Evolutionary conservation across 768 basidiomycete genomes (phyloP), one percentile per base, ranked within the genome.

Genomic region (Panaeolus papilionaceus): DNA sequence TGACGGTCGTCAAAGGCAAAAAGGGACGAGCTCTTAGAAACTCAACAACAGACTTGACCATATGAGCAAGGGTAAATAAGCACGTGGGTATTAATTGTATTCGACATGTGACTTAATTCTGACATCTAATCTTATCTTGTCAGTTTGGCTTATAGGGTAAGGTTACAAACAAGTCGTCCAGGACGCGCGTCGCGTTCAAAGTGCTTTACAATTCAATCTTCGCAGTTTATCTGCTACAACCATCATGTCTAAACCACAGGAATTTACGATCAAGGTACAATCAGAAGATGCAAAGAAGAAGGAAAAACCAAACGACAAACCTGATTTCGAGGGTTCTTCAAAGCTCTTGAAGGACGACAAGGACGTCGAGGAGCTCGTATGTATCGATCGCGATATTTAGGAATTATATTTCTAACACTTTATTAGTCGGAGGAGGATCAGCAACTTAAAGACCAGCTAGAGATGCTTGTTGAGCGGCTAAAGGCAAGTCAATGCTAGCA

Each of bases 401-500:
- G 65, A 28, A 40, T 62, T 45, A 39, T 51, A 44, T 2, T 40
- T n/a, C 64, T 70, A 63, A 72, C 64, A 65, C 62, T 61, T 28
- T 33, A 61, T 61, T 66, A 96, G 96, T 95, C 93, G 33, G 98
- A 99, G 76, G 98, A 99, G 81, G 98, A 99, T 79, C 83, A 89
- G 38, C 93, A 96, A 75, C 88, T 99, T 67, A 94, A 93, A 80
- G 91, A 88, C 67, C 96, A 99, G 80, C 85, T 99, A 23, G 98
- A 99, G 77, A 95, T 99, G 96, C 87, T 99, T 28, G 89, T 97
- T 37, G 96, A 99, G 76, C 89, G 98, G 51, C 77, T 99, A 65
- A 94, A 93, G 85, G 97, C 96, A 73, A 66, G 85, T 73, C 14
- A 54, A 68, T 44, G 23, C n/a, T 14, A 16, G 23, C 33, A 23